phyloP scores from a whole-genome alignment of 768 basidiomycete genomes.

The Cystobasidium ongulense region DNA sequence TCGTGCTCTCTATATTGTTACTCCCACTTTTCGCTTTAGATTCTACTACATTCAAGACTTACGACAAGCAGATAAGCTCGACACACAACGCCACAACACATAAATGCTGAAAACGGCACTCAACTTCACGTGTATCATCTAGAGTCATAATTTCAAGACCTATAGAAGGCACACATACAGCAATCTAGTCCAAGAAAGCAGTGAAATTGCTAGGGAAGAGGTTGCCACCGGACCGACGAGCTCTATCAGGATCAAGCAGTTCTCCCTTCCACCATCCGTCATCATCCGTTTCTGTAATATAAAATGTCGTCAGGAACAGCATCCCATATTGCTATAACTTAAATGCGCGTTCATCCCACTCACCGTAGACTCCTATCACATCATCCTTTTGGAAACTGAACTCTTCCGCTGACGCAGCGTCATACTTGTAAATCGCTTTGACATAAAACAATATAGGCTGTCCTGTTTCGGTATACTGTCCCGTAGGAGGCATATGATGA shows the following conservation, averaged over 20 bases:
- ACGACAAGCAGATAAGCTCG: neutral
- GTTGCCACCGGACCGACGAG: conserved; percentile 31
- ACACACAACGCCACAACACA: neutral
- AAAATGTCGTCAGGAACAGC: neutral
- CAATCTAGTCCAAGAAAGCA: conserved; percentile 6
- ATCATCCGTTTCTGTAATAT: conserved; percentile 24
- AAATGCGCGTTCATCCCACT: conserved; percentile 58
- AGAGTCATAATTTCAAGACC: neutral
- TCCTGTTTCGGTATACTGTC: conserved; percentile 73
- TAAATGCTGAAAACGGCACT: too few species aligned
- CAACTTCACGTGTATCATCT: neutral
- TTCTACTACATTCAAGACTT: neutral
- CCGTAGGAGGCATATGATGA: conserved; percentile 54
- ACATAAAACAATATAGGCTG: conserved; percentile 79
- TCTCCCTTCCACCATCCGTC: conserved; percentile 98
- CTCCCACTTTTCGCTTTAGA: too few species aligned
- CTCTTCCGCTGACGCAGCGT: conserved; percentile 77
- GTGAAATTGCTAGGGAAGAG: conserved; percentile 42
- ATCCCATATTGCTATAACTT: neutral
- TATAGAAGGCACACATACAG: neutral
- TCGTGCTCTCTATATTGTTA: too few species aligned
- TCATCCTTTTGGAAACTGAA: conserved; percentile 93
- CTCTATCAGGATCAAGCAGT: conserved; percentile 57
- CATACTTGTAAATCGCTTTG: conserved; percentile 81
- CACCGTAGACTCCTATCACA: conserved; percentile 82